Base-by-base conservation (phyloP, 2,329 filamentous ascomycete species). In the Aspergillus sp. region DNA sequence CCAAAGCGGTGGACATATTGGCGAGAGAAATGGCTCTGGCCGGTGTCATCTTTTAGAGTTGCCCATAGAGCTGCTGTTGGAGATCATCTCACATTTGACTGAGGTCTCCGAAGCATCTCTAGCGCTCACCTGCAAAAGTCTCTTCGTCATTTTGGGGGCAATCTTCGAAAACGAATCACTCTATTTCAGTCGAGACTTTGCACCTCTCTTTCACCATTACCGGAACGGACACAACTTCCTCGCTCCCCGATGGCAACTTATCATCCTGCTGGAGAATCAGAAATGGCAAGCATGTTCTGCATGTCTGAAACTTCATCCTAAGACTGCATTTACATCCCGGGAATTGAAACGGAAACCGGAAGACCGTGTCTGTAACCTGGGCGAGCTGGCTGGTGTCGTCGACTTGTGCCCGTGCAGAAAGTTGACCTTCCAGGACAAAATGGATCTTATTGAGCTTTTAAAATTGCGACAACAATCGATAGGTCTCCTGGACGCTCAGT, bases 401-500 rank as follows among this genome's bases (percentile, higher is more conserved):
- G 67, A 70, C 37, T 45, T 70, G 23, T 70, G 67, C 44, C 67
- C 67, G 7, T 70, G 67, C 61, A 66, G 63, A 45, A 70, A 70
- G 50, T 47, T 70, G 48, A 70, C 67, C 0, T 69, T 65, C 48
- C 62, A 59, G 5, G 67, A 69, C 48, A 70, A 66, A 47, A 44
- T 63, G 39, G 62, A 69, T 15, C 58, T 70, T 2, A 47, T 62
- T 5, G 60, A 68, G n/a, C 56, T 65, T 10, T 39, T 69, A 25
- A 58, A 59, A 33, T 50, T 64, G 39, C 60, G 66, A 4, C 57
- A 62, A 46, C 56, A 54, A 25, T 51, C 65, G 0, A 45, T 65
- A 9, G 48, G 50, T 15, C 52, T 57, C 20, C 47, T 69, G 23
- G 50, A 53, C 6, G 50, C 51, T 3, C 54, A 65, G 25, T 66